Evolutionary conservation across 345 rosid genomes (phyloP).

Genomic region (Gossypium herbaceum): DNA sequence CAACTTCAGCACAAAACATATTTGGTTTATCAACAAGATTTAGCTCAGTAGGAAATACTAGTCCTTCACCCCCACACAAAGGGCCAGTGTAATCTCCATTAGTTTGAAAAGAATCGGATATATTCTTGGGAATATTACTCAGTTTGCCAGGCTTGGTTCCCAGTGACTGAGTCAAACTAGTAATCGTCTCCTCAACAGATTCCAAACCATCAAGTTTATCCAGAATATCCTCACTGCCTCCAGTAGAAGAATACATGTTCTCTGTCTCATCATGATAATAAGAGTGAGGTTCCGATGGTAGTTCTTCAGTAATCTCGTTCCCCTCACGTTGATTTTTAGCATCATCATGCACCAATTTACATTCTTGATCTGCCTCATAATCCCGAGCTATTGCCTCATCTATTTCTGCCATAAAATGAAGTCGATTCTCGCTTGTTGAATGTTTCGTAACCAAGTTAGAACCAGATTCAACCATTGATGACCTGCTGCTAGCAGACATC

Average conservation of each 20-base stretch:
- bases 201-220: slow-evolving; percentile 26
- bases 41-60: slow-evolving; percentile 20
- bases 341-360: slow-evolving; percentile 29
- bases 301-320: slow-evolving; percentile 30
- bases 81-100: neutral
- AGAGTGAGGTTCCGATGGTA: slow-evolving; percentile 17
- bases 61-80: slow-evolving; percentile 33
- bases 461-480: slow-evolving; percentile 29
- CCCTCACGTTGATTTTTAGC: slow-evolving; percentile 27
- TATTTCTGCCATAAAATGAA: slow-evolving; percentile 25
- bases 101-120: slow-evolving; percentile 23
- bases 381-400: slow-evolving; percentile 36
- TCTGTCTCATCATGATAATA: slow-evolving; percentile 21
- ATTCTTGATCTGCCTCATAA: slow-evolving; percentile 39
- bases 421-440: slow-evolving; percentile 7
- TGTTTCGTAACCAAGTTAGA: slow-evolving; percentile 22
- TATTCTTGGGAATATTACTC: slow-evolving; percentile 26
- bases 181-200: slow-evolving; percentile 25
- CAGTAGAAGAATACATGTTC: slow-evolving; percentile 28
- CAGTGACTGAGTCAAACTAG: slow-evolving; percentile 25
- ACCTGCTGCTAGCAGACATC: slow-evolving; percentile 23
- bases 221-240: slow-evolving; percentile 18
- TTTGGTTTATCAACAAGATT: slow-evolving; percentile 27
- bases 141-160: slow-evolving; percentile 29
- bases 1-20: slow-evolving; percentile 48